phyloP scores from a whole-genome alignment of 176 grass and related monocot species.

The Carex kokanica region DNA sequence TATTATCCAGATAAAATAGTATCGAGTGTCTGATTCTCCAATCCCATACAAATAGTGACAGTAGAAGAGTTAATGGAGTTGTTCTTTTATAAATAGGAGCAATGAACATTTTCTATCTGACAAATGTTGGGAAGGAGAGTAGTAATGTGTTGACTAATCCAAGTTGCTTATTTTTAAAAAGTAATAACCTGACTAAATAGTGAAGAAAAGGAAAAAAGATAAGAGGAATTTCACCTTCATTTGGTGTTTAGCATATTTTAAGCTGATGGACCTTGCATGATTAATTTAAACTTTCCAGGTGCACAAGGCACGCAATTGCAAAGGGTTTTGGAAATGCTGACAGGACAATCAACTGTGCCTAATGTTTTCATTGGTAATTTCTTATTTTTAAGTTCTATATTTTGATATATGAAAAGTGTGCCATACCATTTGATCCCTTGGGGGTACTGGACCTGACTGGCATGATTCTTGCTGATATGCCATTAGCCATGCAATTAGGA shows the following conservation, averaged over 20 bases:
- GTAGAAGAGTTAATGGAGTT: neutral
- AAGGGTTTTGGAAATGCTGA: conserved; percentile 78
- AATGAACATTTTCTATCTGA: neutral
- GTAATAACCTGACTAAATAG: neutral
- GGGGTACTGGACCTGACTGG: neutral
- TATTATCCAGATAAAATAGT: neutral
- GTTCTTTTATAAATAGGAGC: neutral
- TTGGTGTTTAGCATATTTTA: conserved; percentile 1
- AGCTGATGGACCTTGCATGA: neutral
- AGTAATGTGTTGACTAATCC: neutral
- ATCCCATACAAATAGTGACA: neutral
- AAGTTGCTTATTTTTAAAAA: neutral
- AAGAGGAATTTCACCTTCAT: neutral
- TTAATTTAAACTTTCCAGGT: conserved; percentile 40
- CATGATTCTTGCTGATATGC: neutral
- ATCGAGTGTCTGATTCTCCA: neutral
- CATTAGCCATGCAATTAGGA: neutral
- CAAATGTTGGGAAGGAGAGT: neutral
- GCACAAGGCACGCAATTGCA: conserved; percentile 80
- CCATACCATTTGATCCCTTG: neutral
- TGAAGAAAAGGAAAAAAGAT: neutral
- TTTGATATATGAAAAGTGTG: neutral
- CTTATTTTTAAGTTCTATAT: neutral
- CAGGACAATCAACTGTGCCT: conserved; percentile 82
- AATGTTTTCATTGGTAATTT: conserved; percentile 80